Evolutionary conservation across 805 yeast genomes (phyloP), one percentile per base, ranked within the genome.

Genomic region (Yarrowia yakushimensis): DNA sequence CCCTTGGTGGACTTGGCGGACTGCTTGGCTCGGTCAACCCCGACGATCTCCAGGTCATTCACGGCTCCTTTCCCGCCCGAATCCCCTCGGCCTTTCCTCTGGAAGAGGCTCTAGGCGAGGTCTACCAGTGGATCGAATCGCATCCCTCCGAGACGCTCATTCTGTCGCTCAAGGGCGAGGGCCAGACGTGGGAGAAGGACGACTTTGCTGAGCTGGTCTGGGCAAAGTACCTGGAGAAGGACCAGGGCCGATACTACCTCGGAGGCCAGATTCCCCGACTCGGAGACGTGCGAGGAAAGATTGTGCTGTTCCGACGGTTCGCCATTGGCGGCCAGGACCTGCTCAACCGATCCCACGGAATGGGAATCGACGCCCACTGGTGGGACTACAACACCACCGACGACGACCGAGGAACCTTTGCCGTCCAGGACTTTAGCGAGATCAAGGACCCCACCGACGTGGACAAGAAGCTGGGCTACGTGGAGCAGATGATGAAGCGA

Each of bases 391-490:
- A 86, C 72, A 80, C 87, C 65, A 78, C 82, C 9, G 82, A 82
- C 64, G 90, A 85, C 68, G 89, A 85, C 70, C 76, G 86, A 60
- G 88, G 87, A 11, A 34, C 69, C 3, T 76, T 85, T 68, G 82
- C 80, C 23, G 88, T 87, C 17, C 94, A 88, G 73, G 94, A 88
- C 72, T 87, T 79, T 76, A 85, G 88, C 74, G 91, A 86, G 70
- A 77, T 88, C 63, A 76, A 78, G 64, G 71, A 74, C 39, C 77
- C 74, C 9, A 77, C 76, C 8, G 90, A 83, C 67, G 79, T 87
- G 63, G 71, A 77, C 17, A 81, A 78, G 68, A 88, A 88, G 71
- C 78, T 82, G 18, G 73, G 74, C 10, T 84, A 82, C 68, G 83
- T 87, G 66, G 83, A 81, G 69, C 77, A 80, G 30, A 79, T 85